A percentile compares a stretch with the other conserved stretches of the same genome.
Conservation (phyloP, 176 grass and related monocot genomes). For the Eleusine coracana region DNA sequence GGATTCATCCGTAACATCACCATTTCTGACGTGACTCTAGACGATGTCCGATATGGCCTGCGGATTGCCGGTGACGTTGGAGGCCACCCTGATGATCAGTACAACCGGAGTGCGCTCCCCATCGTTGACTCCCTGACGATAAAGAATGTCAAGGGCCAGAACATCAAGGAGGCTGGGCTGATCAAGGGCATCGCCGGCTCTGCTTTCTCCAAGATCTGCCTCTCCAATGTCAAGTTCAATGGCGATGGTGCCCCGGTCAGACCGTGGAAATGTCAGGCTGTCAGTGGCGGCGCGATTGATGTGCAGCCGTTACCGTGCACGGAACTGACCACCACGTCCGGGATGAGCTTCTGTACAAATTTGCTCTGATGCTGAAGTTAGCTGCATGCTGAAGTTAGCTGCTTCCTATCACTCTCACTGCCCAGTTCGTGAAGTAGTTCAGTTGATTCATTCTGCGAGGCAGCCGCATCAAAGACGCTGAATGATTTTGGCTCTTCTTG, state of each 20-base stretch:
- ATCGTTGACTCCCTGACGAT: slow-evolving; percentile 60
- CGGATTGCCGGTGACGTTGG: slow-evolving; percentile 75
- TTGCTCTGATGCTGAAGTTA: slow-evolving; percentile 50
- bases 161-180: slow-evolving; percentile 72
- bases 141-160: slow-evolving; percentile 77
- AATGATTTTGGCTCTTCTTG: background rate
- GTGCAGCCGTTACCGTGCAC: slow-evolving; percentile 76
- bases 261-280: slow-evolving; percentile 73
- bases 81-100: slow-evolving; percentile 68
- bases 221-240: slow-evolving; percentile 68
- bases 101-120: slow-evolving; percentile 66
- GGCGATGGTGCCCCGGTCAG: background rate
- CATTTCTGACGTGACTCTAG: slow-evolving; percentile 66
- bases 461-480: background rate
- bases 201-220: slow-evolving; percentile 73
- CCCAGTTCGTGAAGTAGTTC: background rate
- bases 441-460: background rate
- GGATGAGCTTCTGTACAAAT: slow-evolving; percentile 65
- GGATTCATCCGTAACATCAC: slow-evolving; percentile 89
- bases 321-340: slow-evolving; percentile 61
- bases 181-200: slow-evolving; percentile 77
- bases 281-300: slow-evolving; percentile 65
- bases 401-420: background rate
- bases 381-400: slow-evolving; percentile 10
- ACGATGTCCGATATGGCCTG: slow-evolving; percentile 62